Conservation (phyloP, 192 early-diverging fungal species). For the Linnemannia hyalina region DNA sequence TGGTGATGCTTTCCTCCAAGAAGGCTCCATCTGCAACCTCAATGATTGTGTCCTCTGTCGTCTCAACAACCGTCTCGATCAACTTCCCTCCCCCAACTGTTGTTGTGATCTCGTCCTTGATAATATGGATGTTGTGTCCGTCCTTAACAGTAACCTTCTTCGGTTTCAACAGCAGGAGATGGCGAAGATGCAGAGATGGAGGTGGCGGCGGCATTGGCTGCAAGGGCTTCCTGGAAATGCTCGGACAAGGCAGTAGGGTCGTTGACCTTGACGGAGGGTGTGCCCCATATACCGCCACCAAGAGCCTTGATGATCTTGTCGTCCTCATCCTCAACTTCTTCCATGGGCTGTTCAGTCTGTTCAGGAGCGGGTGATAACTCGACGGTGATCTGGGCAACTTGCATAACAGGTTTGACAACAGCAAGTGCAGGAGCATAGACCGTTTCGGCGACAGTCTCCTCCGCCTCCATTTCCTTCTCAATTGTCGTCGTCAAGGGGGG, state of each 20-base stretch:
- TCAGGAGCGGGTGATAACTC: neutral
- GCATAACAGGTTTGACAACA: neutral
- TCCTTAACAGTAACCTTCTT: neutral
- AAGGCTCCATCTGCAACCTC: slow-evolving; percentile 23
- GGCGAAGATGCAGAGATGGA: neutral
- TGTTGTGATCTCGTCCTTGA: slow-evolving; percentile 10
- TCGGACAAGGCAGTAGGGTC: slow-evolving; percentile 23
- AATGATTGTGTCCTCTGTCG: slow-evolving; percentile 25
- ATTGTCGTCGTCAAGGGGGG: no score
- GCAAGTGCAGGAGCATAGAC: neutral
- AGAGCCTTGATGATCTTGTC: slow-evolving; percentile 37
- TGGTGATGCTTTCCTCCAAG: slow-evolving; percentile 33
- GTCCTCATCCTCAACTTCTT: slow-evolving; percentile 32
- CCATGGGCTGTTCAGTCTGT: neutral
- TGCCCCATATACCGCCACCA: slow-evolving; percentile 39
- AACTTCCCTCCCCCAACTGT: slow-evolving; percentile 10
- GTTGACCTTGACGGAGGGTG: slow-evolving; percentile 44
- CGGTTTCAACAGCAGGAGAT: neutral
- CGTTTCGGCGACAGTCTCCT: neutral
- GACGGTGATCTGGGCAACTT: neutral
- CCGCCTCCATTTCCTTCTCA: neutral
- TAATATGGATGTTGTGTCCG: slow-evolving; percentile 2
- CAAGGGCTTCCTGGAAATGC: slow-evolving; percentile 24
- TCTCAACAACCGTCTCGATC: slow-evolving; percentile 27
- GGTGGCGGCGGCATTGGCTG: neutral